A percentile compares a stretch with the other conserved stretches of the same genome.
Evolutionary conservation across 2,329 filamentous ascomycete species (phyloP).

Genomic region (Mycosphaerelloides madeirae): DNA sequence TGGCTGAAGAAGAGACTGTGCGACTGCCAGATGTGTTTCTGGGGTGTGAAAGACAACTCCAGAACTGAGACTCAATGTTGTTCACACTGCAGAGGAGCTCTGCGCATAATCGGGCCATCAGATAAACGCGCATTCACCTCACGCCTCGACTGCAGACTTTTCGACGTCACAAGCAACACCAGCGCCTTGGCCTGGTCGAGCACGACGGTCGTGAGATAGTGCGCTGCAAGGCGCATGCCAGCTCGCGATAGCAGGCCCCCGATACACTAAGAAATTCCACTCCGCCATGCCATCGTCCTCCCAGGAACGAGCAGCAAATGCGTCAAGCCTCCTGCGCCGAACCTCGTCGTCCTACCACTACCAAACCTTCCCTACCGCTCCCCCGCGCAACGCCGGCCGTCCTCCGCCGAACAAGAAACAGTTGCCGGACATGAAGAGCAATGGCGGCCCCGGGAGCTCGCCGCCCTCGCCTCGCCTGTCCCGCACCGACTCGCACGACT

Average conservation of each 20-base stretch:
- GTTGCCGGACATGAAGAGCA: constrained; percentile 14
- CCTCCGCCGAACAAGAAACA: constrained; percentile 35
- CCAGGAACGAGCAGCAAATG: background rate
- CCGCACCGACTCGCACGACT: constrained; percentile 13
- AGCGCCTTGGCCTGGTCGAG: background rate
- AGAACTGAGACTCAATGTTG: too few species aligned
- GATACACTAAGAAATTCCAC: background rate
- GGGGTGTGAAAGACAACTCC: too few species aligned
- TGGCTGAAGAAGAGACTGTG: too few species aligned
- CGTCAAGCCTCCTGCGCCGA: constrained; percentile 31
- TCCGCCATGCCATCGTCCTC: background rate
- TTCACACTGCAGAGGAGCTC: too few species aligned
- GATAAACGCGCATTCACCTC: too few species aligned
- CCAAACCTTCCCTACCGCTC: constrained; percentile 74
- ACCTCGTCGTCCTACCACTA: constrained; percentile 61
- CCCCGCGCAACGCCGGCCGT: constrained; percentile 61
- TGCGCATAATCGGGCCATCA: too few species aligned
- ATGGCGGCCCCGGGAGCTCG: constrained; percentile 8
- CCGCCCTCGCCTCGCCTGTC: constrained; percentile 11
- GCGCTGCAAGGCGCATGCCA: background rate
- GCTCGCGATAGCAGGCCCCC: background rate
- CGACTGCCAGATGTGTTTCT: too few species aligned
- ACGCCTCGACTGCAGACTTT: too few species aligned
- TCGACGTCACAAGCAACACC: background rate
- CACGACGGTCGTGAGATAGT: background rate